Evolutionary conservation across 1,139 yeast species (phyloP).

Genomic region (Torulaspora pretoriensis): DNA sequence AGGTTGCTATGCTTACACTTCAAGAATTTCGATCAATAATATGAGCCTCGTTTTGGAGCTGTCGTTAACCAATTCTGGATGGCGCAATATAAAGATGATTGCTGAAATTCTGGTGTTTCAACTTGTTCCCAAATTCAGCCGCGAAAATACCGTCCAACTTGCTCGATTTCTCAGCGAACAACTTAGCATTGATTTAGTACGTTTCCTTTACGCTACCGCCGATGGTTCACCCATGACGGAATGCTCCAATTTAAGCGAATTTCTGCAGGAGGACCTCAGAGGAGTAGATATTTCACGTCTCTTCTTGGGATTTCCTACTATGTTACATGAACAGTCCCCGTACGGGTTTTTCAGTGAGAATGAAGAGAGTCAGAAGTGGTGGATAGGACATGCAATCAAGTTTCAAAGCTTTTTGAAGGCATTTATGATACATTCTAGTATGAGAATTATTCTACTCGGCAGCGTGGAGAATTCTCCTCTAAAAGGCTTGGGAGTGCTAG

Average conservation of each 20-base stretch:
- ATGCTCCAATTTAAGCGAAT: constrained; percentile 38
- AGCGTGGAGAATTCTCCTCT: constrained; percentile 15
- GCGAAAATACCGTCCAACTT: constrained; percentile 30
- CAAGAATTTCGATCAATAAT: constrained; percentile 39
- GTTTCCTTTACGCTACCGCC: constrained; percentile 42
- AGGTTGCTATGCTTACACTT: constrained; percentile 41
- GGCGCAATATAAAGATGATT: constrained; percentile 34
- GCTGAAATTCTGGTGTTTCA: constrained; percentile 35
- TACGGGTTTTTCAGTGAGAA: constrained; percentile 35
- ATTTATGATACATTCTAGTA: constrained; percentile 33
- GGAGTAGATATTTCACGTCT: constrained; percentile 39
- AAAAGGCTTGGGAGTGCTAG: neutral
- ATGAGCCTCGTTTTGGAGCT: constrained; percentile 45
- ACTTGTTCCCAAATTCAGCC: constrained; percentile 27
- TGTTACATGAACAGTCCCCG: constrained; percentile 30
- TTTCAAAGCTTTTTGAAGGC: constrained; percentile 37
- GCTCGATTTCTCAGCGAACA: constrained; percentile 44
- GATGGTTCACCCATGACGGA: constrained; percentile 44
- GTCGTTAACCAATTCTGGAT: constrained; percentile 43
- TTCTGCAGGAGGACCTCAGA: constrained; percentile 39
- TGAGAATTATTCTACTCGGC: constrained; percentile 38
- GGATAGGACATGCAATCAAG: constrained; percentile 40
- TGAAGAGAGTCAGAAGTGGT: constrained; percentile 36
- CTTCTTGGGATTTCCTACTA: constrained; percentile 40
- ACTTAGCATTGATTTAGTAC: constrained; percentile 44